These are phyloP conservation scores for Rhodosporidiobolus sp. DNA, from an alignment of 768 basidiomycete genomes.

Conservation along the genomic window DNA sequence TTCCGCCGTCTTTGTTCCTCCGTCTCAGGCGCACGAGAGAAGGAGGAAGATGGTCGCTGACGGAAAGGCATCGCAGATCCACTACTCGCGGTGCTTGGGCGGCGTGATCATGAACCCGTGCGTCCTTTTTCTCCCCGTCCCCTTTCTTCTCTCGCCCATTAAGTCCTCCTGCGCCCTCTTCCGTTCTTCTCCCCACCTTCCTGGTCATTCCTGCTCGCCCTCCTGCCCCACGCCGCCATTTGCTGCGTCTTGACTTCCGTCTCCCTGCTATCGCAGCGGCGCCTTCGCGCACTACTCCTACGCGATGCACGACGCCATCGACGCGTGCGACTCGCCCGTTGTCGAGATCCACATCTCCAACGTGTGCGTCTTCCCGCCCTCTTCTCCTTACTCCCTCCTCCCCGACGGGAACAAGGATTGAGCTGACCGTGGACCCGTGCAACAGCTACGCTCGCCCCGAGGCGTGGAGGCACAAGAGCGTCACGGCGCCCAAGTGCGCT, in stretches of 20 bases:
- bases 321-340: constrained; percentile 40
- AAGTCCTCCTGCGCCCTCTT: background rate
- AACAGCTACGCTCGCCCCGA: constrained; percentile 17
- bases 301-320: constrained; percentile 41
- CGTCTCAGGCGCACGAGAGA: background rate
- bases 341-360: constrained; percentile 40
- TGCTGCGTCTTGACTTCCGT: background rate
- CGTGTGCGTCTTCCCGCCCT: constrained; percentile 21
- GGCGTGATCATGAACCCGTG: constrained; percentile 43
- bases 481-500: constrained; percentile 25
- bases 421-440: background rate
- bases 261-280: background rate
- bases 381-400: background rate
- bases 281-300: constrained; percentile 38
- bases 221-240: background rate
- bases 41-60: background rate
- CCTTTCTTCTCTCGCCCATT: background rate
- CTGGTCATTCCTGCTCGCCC: background rate
- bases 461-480: constrained; percentile 35
- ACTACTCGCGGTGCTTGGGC: constrained; percentile 41
- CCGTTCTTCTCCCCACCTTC: background rate
- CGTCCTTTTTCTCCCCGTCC: background rate
- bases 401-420: no score
- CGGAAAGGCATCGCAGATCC: constrained; percentile 19
- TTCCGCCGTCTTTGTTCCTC: background rate